Percentiles rank a stretch among this genome's conserved stretches.
Conservation (phyloP, 495 filamentous ascomycete genomes). For the Trypethelium eluteriae region DNA sequence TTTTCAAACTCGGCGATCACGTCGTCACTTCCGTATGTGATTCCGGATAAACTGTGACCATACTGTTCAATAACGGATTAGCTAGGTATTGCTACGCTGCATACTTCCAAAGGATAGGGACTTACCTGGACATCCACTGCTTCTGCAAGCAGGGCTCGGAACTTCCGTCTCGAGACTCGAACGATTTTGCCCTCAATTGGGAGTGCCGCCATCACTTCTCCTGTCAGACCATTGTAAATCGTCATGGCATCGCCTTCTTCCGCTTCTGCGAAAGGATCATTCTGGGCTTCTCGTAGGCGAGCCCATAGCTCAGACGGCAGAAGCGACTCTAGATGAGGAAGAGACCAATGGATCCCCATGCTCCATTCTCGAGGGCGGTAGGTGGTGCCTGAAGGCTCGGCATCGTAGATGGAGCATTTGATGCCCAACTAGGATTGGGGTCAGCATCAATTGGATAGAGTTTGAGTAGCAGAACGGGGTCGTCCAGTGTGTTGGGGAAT, state of each 20-base stretch:
- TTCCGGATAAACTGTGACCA: conserved; percentile 18
- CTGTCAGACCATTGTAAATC: conserved; percentile 14
- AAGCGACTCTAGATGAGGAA: conserved; percentile 13
- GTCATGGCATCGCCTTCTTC: conserved; percentile 8
- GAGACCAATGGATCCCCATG: conserved; percentile 20
- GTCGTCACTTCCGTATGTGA: conserved; percentile 13
- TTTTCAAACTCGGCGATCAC: conserved; percentile 24
- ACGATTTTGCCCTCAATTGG: conserved; percentile 13
- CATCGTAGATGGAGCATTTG: conserved; percentile 14
- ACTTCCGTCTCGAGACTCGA: conserved; percentile 14
- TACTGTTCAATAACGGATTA: conserved; percentile 14
- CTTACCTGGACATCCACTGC: conserved; percentile 15
- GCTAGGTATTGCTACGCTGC: background rate
- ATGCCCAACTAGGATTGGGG: conserved; percentile 11
- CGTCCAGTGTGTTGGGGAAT: background rate
- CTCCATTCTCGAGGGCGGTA: conserved; percentile 17
- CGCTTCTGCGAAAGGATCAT: conserved; percentile 12
- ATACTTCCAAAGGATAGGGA: background rate
- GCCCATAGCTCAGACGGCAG: conserved; percentile 13
- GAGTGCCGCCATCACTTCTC: conserved; percentile 12
- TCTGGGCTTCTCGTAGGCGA: conserved; percentile 12
- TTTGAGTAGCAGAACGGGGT: background rate
- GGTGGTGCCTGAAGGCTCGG: conserved; percentile 7
- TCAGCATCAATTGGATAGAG: background rate
- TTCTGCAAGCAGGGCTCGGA: conserved; percentile 13